Conservation (phyloP, 2,329 filamentous ascomycete genomes). For the Pseudopithomyces maydicus region DNA sequence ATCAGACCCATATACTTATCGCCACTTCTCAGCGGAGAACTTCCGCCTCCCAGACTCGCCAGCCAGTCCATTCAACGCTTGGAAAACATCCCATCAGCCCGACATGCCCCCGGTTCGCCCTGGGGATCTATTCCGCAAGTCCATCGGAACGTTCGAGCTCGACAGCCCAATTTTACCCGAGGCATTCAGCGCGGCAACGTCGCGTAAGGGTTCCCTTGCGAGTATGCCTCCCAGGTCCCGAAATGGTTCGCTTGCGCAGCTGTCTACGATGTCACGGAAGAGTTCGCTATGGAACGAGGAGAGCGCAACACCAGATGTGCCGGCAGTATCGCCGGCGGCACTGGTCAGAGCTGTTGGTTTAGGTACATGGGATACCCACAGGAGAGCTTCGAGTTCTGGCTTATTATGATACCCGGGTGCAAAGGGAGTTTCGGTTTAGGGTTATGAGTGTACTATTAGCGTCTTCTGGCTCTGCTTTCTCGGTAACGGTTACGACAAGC, state of each 20-base stretch:
- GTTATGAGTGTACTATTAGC: background rate
- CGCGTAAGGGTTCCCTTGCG: background rate
- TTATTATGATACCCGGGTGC: background rate
- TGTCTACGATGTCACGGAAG: background rate
- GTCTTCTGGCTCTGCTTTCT: background rate
- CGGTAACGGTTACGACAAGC: no score
- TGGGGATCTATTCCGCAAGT: background rate
- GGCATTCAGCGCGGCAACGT: background rate
- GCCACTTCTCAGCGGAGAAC: constrained; percentile 2
- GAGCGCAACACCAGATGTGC: background rate
- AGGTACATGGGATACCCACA: background rate
- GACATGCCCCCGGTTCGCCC: background rate
- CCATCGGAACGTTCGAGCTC: background rate
- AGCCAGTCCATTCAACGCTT: background rate
- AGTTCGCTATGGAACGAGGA: background rate
- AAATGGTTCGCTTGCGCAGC: background rate
- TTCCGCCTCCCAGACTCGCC: background rate
- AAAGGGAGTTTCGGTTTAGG: background rate
- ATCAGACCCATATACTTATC: background rate
- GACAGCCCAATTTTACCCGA: background rate
- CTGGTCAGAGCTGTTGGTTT: background rate
- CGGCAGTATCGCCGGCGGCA: background rate
- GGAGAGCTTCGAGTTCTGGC: background rate
- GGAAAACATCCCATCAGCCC: background rate
- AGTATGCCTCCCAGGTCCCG: background rate